Percentiles rank a stretch among this genome's conserved stretches.
Evolutionary conservation across 2,329 filamentous ascomycete species (phyloP).

Genomic region (Pseudovirgaria hyperparasitica): DNA sequence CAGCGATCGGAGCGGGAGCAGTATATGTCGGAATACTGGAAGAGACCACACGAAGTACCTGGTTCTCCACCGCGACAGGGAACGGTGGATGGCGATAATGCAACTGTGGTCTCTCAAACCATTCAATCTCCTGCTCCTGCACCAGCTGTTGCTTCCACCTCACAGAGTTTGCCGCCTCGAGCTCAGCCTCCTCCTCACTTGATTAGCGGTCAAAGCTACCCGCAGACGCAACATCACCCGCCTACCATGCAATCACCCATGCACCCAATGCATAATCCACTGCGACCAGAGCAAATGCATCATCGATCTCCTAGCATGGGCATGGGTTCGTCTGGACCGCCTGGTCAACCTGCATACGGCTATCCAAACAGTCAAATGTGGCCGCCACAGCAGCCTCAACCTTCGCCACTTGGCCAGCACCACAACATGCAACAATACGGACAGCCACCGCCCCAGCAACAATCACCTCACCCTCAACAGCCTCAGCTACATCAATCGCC

Average conservation of each 20-base stretch:
- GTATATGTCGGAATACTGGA: constrained; percentile 72
- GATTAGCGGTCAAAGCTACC: constrained; percentile 54
- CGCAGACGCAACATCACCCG: constrained; percentile 57
- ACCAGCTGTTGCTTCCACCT: constrained; percentile 42
- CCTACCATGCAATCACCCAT: constrained; percentile 61
- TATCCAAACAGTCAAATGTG: constrained; percentile 36
- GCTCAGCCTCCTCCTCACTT: constrained; percentile 45
- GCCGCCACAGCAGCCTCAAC: constrained; percentile 34
- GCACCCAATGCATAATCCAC: constrained; percentile 51
- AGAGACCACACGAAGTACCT: constrained; percentile 68
- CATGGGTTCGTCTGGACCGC: constrained; percentile 24
- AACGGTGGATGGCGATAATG: constrained; percentile 24
- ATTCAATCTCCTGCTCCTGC: constrained; percentile 41
- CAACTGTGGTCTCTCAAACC: constrained; percentile 29
- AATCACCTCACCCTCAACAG: constrained; percentile 32
- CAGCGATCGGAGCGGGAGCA: constrained; percentile 68
- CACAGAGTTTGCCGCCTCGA: constrained; percentile 45
- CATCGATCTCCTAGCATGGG: constrained; percentile 48
- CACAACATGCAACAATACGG: constrained; percentile 33
- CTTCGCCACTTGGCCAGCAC: constrained; percentile 34
- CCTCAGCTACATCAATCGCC: constrained; percentile 36
- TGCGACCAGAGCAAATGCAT: constrained; percentile 50
- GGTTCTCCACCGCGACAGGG: constrained; percentile 30
- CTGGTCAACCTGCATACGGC: constrained; percentile 32
- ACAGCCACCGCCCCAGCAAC: constrained; percentile 26